Evolutionary conservation across 257 asterid species (phyloP), one percentile per base, ranked within the genome.

Genomic region (Leonotis leonurus): DNA sequence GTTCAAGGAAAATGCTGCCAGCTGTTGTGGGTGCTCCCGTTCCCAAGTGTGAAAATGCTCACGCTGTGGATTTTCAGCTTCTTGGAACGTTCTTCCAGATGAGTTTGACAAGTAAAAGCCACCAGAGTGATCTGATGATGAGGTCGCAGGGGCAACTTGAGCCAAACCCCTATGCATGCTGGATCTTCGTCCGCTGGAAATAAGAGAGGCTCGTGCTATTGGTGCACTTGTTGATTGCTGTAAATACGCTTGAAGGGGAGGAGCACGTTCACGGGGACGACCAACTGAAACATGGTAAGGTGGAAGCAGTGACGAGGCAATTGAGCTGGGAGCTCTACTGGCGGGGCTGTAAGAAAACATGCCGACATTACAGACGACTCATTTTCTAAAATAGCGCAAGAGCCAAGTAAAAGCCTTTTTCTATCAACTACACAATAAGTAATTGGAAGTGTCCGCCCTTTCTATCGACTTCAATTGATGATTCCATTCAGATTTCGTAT

Each of bases 261-360:
- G 79, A 49, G 81, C 78, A 10, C 88, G 93, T 40, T 85, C 93
- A 10, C 84, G 93, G 36, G 83, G 51, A 55, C 90, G 81, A 24
- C 86, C 77, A 18, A 76, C 81, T 49, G 79, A 74, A 39, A 83
- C 83, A 13, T 88, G 86, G 81, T 83, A 86, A 60, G 86, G 77
- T 67, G 96, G 93, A 62, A 80, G 71, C 72, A 74, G 65, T n/a
- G 90, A 65, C 56, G 90, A 70, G 55, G 85, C 73, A 21, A 82
- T 79, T 12, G 95, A 84, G 74, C 80, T 82, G 40, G 93, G 95
- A 67, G 85, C 81, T 73, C 95, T 79, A 41, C 82, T 75, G 50
- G 78, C 73, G 68, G 90, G 79, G 79, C 96, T 86, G 91, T 57
- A 24, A 57, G 4, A 68, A 55, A 21, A 35, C 57, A 67, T 33